phyloP scores from a whole-genome alignment of 208 protist species.

The Acanthamoeba healyi region DNA sequence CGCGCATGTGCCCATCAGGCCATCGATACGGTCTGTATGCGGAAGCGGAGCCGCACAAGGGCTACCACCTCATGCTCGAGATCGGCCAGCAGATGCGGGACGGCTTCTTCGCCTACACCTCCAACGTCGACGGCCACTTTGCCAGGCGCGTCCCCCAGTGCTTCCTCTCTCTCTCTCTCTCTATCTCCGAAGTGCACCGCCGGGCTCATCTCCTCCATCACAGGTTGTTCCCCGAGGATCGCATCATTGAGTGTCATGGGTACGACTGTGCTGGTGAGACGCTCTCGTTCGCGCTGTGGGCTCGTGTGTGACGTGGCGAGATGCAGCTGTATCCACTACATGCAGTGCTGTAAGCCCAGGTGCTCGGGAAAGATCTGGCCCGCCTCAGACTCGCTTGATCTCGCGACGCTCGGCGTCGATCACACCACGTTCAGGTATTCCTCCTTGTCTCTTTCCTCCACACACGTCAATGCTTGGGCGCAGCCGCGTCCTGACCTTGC shows the following conservation, averaged over 20 bases:
- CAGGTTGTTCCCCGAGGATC: not conserved
- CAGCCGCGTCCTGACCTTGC: no score
- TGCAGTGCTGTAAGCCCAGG: not conserved
- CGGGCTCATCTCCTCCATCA: no score
- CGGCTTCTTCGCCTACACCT: constrained; percentile 22
- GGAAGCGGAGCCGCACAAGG: not conserved
- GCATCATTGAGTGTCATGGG: constrained; percentile 3
- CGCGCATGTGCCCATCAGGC: no score
- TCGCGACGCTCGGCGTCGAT: not conserved
- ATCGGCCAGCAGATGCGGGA: not conserved
- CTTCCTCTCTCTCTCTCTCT: no score
- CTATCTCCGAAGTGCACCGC: no score
- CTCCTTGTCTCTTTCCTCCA: no score
- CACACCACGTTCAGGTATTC: not conserved
- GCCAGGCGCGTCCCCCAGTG: not conserved
- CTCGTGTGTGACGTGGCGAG: not conserved
- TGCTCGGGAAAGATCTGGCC: not conserved
- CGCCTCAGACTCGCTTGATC: not conserved
- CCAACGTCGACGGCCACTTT: constrained; percentile 30
- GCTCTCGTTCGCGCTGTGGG: not conserved
- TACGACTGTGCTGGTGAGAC: not conserved
- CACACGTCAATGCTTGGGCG: not conserved
- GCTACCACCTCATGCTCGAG: not conserved
- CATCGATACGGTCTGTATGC: not conserved
- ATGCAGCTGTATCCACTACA: not conserved